A percentile compares a stretch with the other conserved stretches of the same genome.
phyloP scores from a whole-genome alignment of 306 rosid genomes.

The Pterocarpus macrocarpus region DNA sequence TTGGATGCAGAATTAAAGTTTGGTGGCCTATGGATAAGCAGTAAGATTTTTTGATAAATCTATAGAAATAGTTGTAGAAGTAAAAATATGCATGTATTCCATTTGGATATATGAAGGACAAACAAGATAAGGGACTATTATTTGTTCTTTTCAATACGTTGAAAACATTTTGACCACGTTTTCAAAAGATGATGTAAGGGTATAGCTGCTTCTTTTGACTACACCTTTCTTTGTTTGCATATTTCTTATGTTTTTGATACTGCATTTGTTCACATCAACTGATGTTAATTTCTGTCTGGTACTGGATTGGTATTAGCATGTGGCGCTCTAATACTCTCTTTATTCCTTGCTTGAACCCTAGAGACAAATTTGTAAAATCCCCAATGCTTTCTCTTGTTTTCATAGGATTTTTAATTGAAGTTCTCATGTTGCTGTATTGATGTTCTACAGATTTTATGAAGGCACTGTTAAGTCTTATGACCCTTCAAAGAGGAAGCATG shows the following conservation, averaged over 20 bases:
- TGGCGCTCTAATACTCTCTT: neutral
- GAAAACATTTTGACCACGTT: conserved; percentile 35
- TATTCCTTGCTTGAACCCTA: conserved; percentile 33
- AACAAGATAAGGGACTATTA: neutral
- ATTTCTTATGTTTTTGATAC: conserved; percentile 15
- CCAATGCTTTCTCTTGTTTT: neutral
- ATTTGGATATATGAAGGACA: conserved; percentile 1
- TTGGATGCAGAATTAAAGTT: conserved; percentile 90
- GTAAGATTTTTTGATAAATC: conserved; percentile 57
- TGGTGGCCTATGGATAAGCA: conserved; percentile 99
- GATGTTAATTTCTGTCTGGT: conserved; percentile 30
- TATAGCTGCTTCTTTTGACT: conserved; percentile 30
- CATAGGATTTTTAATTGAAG: conserved; percentile 35
- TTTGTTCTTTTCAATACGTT: neutral
- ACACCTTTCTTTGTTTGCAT: conserved; percentile 6
- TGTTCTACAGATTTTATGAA: conserved; percentile 78
- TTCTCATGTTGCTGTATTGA: conserved; percentile 40
- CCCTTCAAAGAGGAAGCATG: conserved; percentile 80
- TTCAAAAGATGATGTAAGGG: conserved; percentile 2
- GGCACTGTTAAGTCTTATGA: conserved; percentile 90
- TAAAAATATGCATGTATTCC: conserved; percentile 25
- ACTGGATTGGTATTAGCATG: conserved; percentile 15
- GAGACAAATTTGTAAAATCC: conserved; percentile 25
- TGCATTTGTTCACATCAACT: conserved; percentile 34
- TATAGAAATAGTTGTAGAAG: conserved; percentile 36